Evolutionary conservation across 2,329 filamentous ascomycete species (phyloP), one percentile per base, ranked within the genome.

Genomic region (Fusarium circinatum): DNA sequence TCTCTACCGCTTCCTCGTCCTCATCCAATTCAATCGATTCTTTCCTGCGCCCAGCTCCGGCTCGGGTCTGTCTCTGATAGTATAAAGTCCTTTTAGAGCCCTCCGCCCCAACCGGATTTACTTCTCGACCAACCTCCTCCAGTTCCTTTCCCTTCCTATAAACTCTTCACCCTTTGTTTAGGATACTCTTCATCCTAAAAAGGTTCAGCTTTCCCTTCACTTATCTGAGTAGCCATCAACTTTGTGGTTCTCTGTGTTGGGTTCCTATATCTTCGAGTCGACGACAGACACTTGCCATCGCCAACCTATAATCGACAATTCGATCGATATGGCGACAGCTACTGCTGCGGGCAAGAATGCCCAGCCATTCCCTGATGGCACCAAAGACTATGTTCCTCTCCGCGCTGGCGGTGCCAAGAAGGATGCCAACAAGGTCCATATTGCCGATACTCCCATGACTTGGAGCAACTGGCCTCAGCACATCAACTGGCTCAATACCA

Each of bases 401-500:
- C 86, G 86, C 58, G 48, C 45, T 55, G 49, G 64, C 26, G 49
- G 38, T 24, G 3, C 71, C 48, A 74, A 75, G 65, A 78, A 74
- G 48, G 73, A 77, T 62, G 69, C 70, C 36, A 73, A 70, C 71
- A 86, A 84, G 80, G 83, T 84, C 75, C 94, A 97, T 84, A 96
- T 97, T 84, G 91, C 94, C 74, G 94, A 97, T 74, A 89, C 90
- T 73, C 92, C 93, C 65, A 92, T 97, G 78, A 97, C 94, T 68
- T 88, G 87, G 83, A 86, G 87, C 79, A 98, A 97, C 86, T 96
- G 94, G 93, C 91, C 95, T 85, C 92, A 95, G 85, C 95, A 98
- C 81, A 89, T 98, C 86, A 95, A 97, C 88, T 98, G 95, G 94
- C 88, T 98, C 76, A 98, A 97, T 83, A 91, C 94, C 72, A 89